A percentile compares a stretch with the other conserved stretches of the same genome.
Evolutionary conservation across 139 green algal species (phyloP).

Genomic region (Ostreobium quekettii): DNA sequence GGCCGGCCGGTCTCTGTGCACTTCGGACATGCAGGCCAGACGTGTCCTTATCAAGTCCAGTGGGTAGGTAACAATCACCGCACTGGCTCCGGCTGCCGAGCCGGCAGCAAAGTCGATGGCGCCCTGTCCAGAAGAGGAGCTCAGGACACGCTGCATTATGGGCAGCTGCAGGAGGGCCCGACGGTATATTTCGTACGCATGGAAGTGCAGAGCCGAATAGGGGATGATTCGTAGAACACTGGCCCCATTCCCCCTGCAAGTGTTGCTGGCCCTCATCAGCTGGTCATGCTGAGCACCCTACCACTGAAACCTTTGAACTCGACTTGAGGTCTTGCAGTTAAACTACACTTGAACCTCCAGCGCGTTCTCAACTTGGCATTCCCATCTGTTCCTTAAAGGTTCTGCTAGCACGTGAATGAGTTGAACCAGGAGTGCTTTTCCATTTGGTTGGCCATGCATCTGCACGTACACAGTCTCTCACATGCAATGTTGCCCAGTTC

Average conservation of each 20-base stretch:
- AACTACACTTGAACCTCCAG: too few species aligned
- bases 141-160: neutral
- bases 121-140: constrained; percentile 4
- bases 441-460: too few species aligned
- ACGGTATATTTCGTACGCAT: constrained; percentile 77
- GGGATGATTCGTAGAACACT: constrained; percentile 80
- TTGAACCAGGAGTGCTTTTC: too few species aligned
- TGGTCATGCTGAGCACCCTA: too few species aligned
- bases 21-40: constrained; percentile 48
- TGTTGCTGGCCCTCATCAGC: too few species aligned
- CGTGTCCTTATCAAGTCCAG: constrained; percentile 81
- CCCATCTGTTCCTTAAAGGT: too few species aligned
- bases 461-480: too few species aligned
- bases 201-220: constrained; percentile 85
- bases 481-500: too few species aligned
- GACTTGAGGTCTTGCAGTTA: too few species aligned
- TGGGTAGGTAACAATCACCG: constrained; percentile 81
- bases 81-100: constrained; percentile 66
- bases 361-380: too few species aligned
- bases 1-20: neutral
- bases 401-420: too few species aligned
- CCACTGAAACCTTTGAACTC: too few species aligned
- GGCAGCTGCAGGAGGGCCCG: constrained; percentile 31
- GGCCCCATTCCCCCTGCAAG: constrained; percentile 72
- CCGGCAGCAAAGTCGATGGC: constrained; percentile 58